Evolutionary conservation across 2,329 filamentous ascomycete genomes (phyloP), one percentile per base, ranked within the genome.

Genomic region (Pseudogymnoascus sp.): DNA sequence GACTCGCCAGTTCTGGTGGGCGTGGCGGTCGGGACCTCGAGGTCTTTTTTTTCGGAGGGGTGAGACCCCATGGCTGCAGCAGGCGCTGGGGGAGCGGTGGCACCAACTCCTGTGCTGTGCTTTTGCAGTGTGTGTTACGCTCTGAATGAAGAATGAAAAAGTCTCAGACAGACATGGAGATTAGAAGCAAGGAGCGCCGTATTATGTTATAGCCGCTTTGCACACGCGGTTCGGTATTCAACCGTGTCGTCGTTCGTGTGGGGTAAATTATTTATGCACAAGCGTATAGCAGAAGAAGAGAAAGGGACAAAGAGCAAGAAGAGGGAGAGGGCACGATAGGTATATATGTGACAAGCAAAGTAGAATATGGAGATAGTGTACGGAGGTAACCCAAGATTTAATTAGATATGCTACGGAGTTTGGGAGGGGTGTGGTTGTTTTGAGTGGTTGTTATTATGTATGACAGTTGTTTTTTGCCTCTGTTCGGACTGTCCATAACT

Each of bases 1-100:
- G 21, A 23, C 2, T 67, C 65, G 64, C 62, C 65, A 25, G 63
- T 66, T 38, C 64, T 70, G 12, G 69, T 70, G 28, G 69, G 28
- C 37, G 66, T 40, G 41, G 66, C 18, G 21, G 64, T 23, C 40
- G 55, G 28, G 38, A 62, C 60, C 31, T 62, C 63, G 12, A 66
- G 33, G 25, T 60, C 37, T 14, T 60, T 60, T 12, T 40, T 60
- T 12, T 40, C 58, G 8, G 33, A 40, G 58, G 23, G 33, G 33
- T 60, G 33, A 41, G 33, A 41, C 58, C 58, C 58, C 58, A 60
- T 60, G 16, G 37, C 33, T 4, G 58, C 45, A 33, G 58, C 45
- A 33, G n/a, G n/a, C n/a, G n/a, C n/a, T n/a, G n/a, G 6, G 45
- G 45, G 45, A 55, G 45, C 25, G 45, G 45, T 33, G 8, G 45